Evolutionary conservation across 208 protist genomes (phyloP), one percentile per base, ranked within the genome.

Genomic region (Crithidia sp.): DNA sequence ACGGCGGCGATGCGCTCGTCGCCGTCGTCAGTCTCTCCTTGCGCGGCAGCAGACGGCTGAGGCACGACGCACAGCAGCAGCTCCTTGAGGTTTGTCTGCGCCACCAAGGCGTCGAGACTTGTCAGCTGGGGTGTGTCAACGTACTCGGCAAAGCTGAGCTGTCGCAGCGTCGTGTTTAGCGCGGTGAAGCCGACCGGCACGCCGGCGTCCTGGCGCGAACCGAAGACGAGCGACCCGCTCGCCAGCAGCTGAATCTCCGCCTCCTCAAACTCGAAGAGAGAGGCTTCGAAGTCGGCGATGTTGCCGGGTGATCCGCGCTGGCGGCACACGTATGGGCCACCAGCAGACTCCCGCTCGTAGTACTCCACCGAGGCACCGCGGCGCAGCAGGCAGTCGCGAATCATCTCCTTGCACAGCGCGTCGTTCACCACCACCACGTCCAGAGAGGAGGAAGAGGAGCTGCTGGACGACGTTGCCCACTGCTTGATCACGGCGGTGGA

Each of bases 251-350:
- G 88, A n/a, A 97, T 89, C 67, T 95, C 90, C 14, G 89, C 79
- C 75, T 97, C 93, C 59, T 95, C 90, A 66, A 92, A 93, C 49
- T 93, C 83, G 50, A 97, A 97, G 9, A 97, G 87, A 7, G 87
- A 87, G 0, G 93, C 86, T 74, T 97, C 93, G 78, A 97, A 97
- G 83, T 95, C 93, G 14, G 89, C 65, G 69, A 95, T 94, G 71
- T 97, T 91, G 36, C 93, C 93, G 0, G 93, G 93, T 10, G 93
- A 92, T 39, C 88, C 93, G 50, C 88, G 90, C 81, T 95, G 93
- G n/a, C 91, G 84, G 54, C 90, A 93, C 16, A 74, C 75, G 66
- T 93, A 97, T 10, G 78, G 39, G 9, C 84, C 84, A 12, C 85
- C 86, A 3, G 64, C 69, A 0, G 67, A 54, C 50, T 73, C 72